These are phyloP conservation scores for Wallacemonas sp. DNA, from an alignment of 208 protist genomes.

Conservation along the genomic window DNA sequence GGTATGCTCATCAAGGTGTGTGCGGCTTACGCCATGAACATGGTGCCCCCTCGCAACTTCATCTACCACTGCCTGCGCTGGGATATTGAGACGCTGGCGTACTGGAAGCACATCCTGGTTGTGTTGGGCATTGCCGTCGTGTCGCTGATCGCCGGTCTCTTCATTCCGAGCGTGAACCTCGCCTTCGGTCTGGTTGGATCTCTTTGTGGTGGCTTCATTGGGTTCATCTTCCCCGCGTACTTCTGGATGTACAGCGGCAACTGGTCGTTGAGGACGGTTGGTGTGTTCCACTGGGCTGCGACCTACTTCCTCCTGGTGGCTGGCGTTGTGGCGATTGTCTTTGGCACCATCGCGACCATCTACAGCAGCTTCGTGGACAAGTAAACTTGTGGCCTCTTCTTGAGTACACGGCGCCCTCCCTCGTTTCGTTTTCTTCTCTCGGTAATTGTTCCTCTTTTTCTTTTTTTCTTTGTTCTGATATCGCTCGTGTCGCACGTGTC, in stretches of 20 bases:
- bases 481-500: background rate
- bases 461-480: slow-evolving; percentile 15
- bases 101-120: slow-evolving; percentile 48
- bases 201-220: slow-evolving; percentile 56
- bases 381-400: background rate
- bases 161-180: slow-evolving; percentile 35
- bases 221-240: slow-evolving; percentile 54
- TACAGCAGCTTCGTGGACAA: slow-evolving; percentile 3
- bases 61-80: slow-evolving; percentile 41
- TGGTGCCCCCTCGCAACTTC: slow-evolving; percentile 33
- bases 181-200: slow-evolving; percentile 61
- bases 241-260: slow-evolving; percentile 58
- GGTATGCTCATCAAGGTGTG: slow-evolving; percentile 58
- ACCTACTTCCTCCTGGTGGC: slow-evolving; percentile 49
- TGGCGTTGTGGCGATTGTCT: slow-evolving; percentile 51
- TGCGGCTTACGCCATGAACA: slow-evolving; percentile 48
- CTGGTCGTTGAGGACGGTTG: slow-evolving; percentile 27
- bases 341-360: slow-evolving; percentile 40
- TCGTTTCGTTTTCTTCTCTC: slow-evolving; percentile 4
- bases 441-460: background rate
- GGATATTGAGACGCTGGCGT: slow-evolving; percentile 40
- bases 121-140: slow-evolving; percentile 21
- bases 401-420: background rate
- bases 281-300: slow-evolving; percentile 26
- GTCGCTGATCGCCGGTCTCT: slow-evolving; percentile 51